Conservation (phyloP, 495 filamentous ascomycete species). For the Physcia stellaris region DNA sequence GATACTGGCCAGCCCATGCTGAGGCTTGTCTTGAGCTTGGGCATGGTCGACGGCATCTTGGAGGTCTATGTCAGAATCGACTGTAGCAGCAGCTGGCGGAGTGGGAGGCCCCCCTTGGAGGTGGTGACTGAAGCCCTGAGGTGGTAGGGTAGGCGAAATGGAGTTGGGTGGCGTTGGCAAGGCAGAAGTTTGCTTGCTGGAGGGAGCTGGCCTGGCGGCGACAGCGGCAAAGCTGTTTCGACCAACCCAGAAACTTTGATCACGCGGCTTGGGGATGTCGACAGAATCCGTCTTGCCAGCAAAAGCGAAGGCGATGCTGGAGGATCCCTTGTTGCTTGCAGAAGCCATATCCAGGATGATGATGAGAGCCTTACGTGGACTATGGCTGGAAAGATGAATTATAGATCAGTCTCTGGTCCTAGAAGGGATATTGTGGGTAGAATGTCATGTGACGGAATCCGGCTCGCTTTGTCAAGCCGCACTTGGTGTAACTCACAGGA, state of each 20-base stretch:
- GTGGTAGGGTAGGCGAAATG: conserved; percentile 78
- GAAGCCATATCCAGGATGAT: no score
- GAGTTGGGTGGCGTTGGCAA: conserved; percentile 93
- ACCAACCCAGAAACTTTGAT: conserved; percentile 27
- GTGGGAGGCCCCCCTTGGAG: conserved; percentile 30
- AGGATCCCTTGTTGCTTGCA: conserved; percentile 29
- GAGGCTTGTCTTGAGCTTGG: conserved; percentile 28
- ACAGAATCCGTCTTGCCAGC: conserved; percentile 47
- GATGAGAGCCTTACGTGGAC: no score
- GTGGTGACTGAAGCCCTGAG: conserved; percentile 52
- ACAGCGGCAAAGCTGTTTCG: conserved; percentile 49
- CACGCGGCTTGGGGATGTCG: conserved; percentile 58
- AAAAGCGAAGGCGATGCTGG: conserved; percentile 50
- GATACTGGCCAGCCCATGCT: conserved; percentile 17
- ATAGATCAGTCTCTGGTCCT: no score
- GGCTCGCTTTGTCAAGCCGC: no score
- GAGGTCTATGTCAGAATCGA: conserved; percentile 83
- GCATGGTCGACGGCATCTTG: conserved; percentile 49
- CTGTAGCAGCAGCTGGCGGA: conserved; percentile 41
- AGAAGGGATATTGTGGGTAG: no score
- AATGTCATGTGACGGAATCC: no score
- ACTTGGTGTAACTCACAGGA: no score
- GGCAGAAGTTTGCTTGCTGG: conserved; percentile 39
- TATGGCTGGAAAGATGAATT: no score
- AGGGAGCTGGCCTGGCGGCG: conserved; percentile 42